Conservation (phyloP, 129 eudicot species). For the sunflower (Helianthus annuus) region HanXRQr2.0-SUNRISE NC_035447.2:45066365-45066864, state of each 20-base stretch:
- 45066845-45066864: not conserved
- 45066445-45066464: conserved; percentile 3
- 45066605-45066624: conserved; percentile 43
- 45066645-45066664: conserved; percentile 90
- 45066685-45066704: conserved; percentile 34
- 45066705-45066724: conserved; percentile 29
- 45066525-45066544: not conserved
- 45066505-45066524: conserved; percentile 8
- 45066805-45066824: conserved; percentile 45
- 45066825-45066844: conserved; percentile 29
- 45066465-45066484: too few relatives aligned
- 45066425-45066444: conserved; percentile 25
- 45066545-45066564: not conserved
- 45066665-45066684: conserved; percentile 37
- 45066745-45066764: conserved; percentile 59
- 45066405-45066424: not conserved
- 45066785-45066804: conserved; percentile 38
- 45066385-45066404: conserved; percentile 50
- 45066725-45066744: conserved; percentile 2
- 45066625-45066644: conserved; percentile 45
- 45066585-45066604: conserved; percentile 53
- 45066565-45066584: not conserved
- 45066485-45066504: conserved; percentile 11
- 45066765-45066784: conserved; percentile 53
- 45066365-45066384: conserved; percentile 34